These are phyloP conservation scores for Nepenthes mirabilis DNA, from an alignment of 148 eudicot genomes.

Conservation along the genomic window DNA sequence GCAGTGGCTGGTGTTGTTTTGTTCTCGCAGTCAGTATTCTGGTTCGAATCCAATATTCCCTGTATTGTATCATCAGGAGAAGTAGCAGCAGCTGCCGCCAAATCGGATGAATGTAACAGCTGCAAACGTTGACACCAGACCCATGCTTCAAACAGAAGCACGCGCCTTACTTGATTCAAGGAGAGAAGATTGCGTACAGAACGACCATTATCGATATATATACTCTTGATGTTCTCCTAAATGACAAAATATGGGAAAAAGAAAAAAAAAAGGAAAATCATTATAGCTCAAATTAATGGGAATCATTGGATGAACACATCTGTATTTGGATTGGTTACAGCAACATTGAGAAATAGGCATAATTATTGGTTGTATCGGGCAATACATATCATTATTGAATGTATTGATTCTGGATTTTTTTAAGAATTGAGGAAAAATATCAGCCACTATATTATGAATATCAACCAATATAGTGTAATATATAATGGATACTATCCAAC, in stretches of 20 bases:
- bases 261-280: neutral
- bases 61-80: constrained; percentile 8
- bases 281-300: neutral
- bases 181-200: constrained; percentile 37
- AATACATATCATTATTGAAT: no score
- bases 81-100: constrained; percentile 14
- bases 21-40: neutral
- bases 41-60: constrained; percentile 5
- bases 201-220: constrained; percentile 22
- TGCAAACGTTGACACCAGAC: constrained; percentile 73
- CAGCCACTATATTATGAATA: no score
- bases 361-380: no score
- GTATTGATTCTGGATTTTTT: no score
- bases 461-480: no score
- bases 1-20: constrained; percentile 1
- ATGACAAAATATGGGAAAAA: neutral
- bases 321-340: no score
- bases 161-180: constrained; percentile 56
- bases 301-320: neutral
- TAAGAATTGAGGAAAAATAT: no score
- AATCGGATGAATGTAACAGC: constrained; percentile 40
- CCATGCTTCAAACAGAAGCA: constrained; percentile 59
- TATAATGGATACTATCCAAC: no score
- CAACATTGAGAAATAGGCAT: no score
- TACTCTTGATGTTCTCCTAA: constrained; percentile 44